Conservation (phyloP, 441 rosid genomes). For the Raphanus hybrid region DNA sequence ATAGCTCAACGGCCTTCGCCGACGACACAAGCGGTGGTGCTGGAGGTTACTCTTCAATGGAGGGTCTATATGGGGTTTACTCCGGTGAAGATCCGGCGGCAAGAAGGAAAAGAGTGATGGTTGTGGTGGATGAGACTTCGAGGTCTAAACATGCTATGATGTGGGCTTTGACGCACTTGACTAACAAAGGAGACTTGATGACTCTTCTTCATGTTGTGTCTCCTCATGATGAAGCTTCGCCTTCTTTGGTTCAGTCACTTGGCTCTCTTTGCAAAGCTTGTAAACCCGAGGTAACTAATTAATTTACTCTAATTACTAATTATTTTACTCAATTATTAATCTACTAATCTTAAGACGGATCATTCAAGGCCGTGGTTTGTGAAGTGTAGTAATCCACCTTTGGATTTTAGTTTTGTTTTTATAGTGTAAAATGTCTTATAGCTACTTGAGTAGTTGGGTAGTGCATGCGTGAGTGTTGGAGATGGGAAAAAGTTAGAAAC, state of each 20-base stretch:
- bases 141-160: conserved; percentile 91
- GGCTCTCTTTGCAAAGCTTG: conserved; percentile 92
- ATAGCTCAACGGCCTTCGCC: conserved; percentile 36
- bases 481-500: neutral
- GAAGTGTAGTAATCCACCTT: neutral
- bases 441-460: conserved; percentile 28
- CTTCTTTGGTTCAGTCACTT: conserved; percentile 70
- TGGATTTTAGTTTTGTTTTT: neutral
- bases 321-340: neutral
- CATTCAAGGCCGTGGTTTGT: neutral
- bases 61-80: conserved; percentile 52
- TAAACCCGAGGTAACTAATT: conserved; percentile 69
- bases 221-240: conserved; percentile 37
- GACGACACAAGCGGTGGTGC: conserved; percentile 31
- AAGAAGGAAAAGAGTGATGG: conserved; percentile 86
- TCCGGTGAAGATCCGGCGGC: conserved; percentile 42
- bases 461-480: conserved; percentile 38
- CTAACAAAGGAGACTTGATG: conserved; percentile 78
- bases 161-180: conserved; percentile 91
- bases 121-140: conserved; percentile 73
- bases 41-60: conserved; percentile 63
- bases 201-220: conserved; percentile 72
- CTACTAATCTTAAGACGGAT: neutral
- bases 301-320: neutral
- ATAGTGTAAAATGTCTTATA: neutral